Base-by-base conservation (phyloP, 208 protist genomes). In the Leishmania lainsoni region DNA sequence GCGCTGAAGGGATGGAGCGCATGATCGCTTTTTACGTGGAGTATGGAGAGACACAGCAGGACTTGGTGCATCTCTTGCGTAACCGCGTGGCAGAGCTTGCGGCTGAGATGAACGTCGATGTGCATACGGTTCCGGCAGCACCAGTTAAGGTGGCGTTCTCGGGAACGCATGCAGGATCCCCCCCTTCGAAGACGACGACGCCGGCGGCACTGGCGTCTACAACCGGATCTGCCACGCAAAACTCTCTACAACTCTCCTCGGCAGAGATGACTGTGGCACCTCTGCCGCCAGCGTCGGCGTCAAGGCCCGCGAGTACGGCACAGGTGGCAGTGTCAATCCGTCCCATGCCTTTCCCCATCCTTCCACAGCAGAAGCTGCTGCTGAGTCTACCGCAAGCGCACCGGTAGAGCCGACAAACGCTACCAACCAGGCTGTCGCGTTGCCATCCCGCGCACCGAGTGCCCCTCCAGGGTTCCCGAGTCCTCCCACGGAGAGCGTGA, bases 1-100 rank as follows among this genome's bases (percentile, higher is more conserved):
- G 72, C 26, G 78, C 71, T 8, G 80, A 42, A 0, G 65, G 66
- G 45, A 75, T 81, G 75, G 76, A 85, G 74, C 69, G 78, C 20
- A 83, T 87, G 85, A 80, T 88, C 52, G 51, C 73, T 48, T 81
- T 85, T 65, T 88, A 88, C 69, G 75, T 83, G 12, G 71, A 81
- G 73, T 66, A 85, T 32, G 45, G 45, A 20, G 80, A 81, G 65
- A 82, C 84, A 49, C 80, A 66, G n/a, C 72, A 79, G 26, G 89
- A 88, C 54, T 74, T 93, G 22, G 69, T 75, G 75, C 35, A 86
- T 76, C 54, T 79, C 12, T 51, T 89, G 52, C 79, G 75, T 22
- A 79, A 84, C 22, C 78, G 84, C 58, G 81, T 83, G 51, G 73
- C 42, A 70, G 89, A 85, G 79, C 79, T 92, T 51, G 73, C 78